phyloP scores from a whole-genome alignment of 1,139 yeast genomes.

The Diutina pseudorugosa region DNA sequence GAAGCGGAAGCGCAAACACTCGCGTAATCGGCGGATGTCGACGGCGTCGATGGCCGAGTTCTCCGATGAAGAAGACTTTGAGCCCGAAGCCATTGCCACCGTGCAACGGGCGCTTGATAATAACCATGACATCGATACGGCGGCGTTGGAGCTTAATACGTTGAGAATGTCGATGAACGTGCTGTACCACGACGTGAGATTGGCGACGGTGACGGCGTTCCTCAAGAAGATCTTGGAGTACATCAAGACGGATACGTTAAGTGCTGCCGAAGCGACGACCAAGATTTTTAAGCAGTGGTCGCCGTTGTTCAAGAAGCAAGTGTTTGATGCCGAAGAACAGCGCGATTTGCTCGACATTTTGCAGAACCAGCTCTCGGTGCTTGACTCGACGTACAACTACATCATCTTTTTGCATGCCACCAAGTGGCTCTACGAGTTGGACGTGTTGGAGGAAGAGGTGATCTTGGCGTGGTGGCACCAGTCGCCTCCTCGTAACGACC shows the following conservation, averaged over 20 bases:
- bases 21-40: conserved; percentile 20
- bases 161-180: conserved; percentile 97
- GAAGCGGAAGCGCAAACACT: conserved; percentile 26
- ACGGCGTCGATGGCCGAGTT: conserved; percentile 24
- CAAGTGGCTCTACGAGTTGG: conserved; percentile 63
- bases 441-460: conserved; percentile 69
- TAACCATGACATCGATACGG: conserved; percentile 88
- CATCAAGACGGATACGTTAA: conserved; percentile 62
- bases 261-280: conserved; percentile 51
- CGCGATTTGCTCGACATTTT: conserved; percentile 56
- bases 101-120: conserved; percentile 84
- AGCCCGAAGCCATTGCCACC: conserved; percentile 85
- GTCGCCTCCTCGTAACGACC: conserved; percentile 25
- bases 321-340: conserved; percentile 69
- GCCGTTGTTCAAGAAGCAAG: conserved; percentile 63
- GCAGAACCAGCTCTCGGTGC: conserved; percentile 32
- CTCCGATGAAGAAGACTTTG: conserved; percentile 52
- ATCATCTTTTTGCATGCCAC: conserved; percentile 53
- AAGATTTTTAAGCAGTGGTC: conserved; percentile 78
- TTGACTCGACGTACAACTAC: conserved; percentile 17
- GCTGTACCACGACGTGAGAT: conserved; percentile 82
- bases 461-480: conserved; percentile 74
- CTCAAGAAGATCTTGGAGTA: conserved; percentile 57
- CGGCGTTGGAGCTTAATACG: conserved; percentile 82
- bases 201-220: conserved; percentile 68